Percentiles rank a stretch among this genome's conserved stretches.
These are phyloP conservation scores for Lotmaria passim DNA, from an alignment of 208 protist species.

Conservation along the genomic window DNA sequence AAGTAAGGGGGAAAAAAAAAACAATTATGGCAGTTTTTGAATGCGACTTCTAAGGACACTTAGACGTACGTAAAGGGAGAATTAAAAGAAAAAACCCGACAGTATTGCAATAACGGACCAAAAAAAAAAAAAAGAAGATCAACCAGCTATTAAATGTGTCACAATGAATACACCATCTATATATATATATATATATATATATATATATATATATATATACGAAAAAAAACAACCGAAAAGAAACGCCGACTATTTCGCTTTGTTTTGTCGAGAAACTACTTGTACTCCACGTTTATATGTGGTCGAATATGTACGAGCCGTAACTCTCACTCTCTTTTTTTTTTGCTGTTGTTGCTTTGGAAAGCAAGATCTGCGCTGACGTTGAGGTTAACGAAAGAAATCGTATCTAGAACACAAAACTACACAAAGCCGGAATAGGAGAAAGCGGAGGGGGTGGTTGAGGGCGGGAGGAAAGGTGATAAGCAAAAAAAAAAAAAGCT, in stretches of 20 bases:
- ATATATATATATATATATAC: background rate
- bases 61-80: too few relatives aligned
- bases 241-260: too few relatives aligned
- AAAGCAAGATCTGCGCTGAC: too few relatives aligned
- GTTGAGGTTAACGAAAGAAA: too few relatives aligned
- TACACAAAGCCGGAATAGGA: background rate
- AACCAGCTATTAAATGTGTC: too few relatives aligned
- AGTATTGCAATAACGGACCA: background rate
- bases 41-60: background rate
- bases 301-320: too few relatives aligned
- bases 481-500: background rate
- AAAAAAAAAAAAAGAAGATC: slow-evolving; percentile 16
- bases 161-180: too few relatives aligned
- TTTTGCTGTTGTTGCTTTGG: background rate
- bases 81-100: background rate
- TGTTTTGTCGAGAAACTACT: too few relatives aligned
- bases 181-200: too few relatives aligned
- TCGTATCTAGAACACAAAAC: too few relatives aligned
- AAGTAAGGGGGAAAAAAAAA: background rate
- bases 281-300: too few relatives aligned
- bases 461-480: background rate
- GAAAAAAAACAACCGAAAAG: background rate
- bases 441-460: background rate
- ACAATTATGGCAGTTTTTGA: too few relatives aligned
- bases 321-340: background rate